Evolutionary conservation across 495 filamentous ascomycete genomes (phyloP).

Genomic region (Aspergillus asperescens): DNA sequence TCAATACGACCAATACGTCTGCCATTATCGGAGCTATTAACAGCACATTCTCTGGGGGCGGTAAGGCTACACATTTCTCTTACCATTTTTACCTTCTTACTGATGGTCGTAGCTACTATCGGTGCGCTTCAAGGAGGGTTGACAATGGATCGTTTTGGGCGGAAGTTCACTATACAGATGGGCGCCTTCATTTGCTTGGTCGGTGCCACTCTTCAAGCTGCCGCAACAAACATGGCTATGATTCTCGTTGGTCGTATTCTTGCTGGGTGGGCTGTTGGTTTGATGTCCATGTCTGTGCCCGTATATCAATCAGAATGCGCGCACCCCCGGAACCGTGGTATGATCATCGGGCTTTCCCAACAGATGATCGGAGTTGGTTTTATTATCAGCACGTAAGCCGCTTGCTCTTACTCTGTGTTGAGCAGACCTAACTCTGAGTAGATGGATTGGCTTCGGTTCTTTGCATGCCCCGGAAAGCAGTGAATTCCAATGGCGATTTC

Average conservation of each 20-base stretch:
- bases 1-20: slow-evolving; percentile 44
- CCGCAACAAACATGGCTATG: slow-evolving; percentile 48
- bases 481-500: slow-evolving; percentile 52
- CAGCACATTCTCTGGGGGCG: slow-evolving; percentile 52
- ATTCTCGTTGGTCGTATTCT: slow-evolving; percentile 59
- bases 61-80: slow-evolving; percentile 12
- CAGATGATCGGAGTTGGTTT: slow-evolving; percentile 56
- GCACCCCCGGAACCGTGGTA: slow-evolving; percentile 47
- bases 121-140: slow-evolving; percentile 34
- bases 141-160: slow-evolving; percentile 42
- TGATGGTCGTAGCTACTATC: slow-evolving; percentile 24
- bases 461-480: slow-evolving; percentile 36
- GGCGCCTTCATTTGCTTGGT: slow-evolving; percentile 50
- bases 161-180: slow-evolving; percentile 52
- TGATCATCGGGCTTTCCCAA: slow-evolving; percentile 54
- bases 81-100: not conserved
- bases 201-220: slow-evolving; percentile 52
- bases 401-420: not conserved
- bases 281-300: slow-evolving; percentile 54
- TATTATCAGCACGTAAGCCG: slow-evolving; percentile 44
- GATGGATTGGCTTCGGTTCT: slow-evolving; percentile 54
- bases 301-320: slow-evolving; percentile 54
- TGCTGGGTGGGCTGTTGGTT: slow-evolving; percentile 56
- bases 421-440: slow-evolving; percentile 14
- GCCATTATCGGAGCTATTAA: slow-evolving; percentile 53